A percentile compares a stretch with the other conserved stretches of the same genome.
Evolutionary conservation across 371 early-diverging fungal genomes (phyloP).

Genomic region (Syncephalastrum sp.): DNA sequence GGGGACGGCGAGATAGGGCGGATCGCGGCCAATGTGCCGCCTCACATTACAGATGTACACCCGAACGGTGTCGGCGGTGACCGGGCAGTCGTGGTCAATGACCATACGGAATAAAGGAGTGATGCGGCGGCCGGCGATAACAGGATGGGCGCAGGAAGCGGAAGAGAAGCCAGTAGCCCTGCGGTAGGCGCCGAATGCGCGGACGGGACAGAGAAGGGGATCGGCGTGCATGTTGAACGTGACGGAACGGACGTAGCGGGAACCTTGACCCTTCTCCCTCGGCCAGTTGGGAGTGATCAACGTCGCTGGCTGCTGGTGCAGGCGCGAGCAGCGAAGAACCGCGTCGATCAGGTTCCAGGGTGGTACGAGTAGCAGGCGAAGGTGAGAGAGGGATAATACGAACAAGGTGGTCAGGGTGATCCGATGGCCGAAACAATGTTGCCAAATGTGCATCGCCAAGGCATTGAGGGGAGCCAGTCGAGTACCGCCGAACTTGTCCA

Average conservation of each 20-base stretch:
- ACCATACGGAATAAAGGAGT: too few relatives aligned
- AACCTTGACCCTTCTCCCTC: slow-evolving; percentile 16
- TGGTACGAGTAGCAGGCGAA: slow-evolving; percentile 2
- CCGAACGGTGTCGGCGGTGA: too few relatives aligned
- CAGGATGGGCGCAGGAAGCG: too few relatives aligned
- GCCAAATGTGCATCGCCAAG: slow-evolving; percentile 17
- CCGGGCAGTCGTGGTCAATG: too few relatives aligned
- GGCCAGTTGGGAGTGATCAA: slow-evolving; percentile 25
- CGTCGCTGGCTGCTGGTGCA: slow-evolving; percentile 9
- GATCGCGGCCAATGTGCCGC: too few relatives aligned
- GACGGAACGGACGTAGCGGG: slow-evolving; percentile 6
- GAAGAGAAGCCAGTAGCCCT: too few relatives aligned
- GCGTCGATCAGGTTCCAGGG: slow-evolving; percentile 16
- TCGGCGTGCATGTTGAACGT: slow-evolving; percentile 10
- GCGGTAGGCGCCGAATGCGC: slow-evolving; percentile 6
- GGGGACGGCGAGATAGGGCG: too few relatives aligned
- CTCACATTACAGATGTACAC: too few relatives aligned
- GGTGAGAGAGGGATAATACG: slow-evolving; percentile 11
- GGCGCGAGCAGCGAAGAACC: slow-evolving; percentile 2
- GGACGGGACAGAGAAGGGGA: slow-evolving; percentile 16
- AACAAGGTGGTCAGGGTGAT: slow-evolving; percentile 20
- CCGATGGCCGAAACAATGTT: slow-evolving; percentile 15
- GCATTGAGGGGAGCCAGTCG: slow-evolving; percentile 14
- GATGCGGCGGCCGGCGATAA: too few relatives aligned
- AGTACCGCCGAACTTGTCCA: slow-evolving; percentile 29